Evolutionary conservation across 257 asterid species (phyloP).

Genomic region (Cruciata laevipes): DNA sequence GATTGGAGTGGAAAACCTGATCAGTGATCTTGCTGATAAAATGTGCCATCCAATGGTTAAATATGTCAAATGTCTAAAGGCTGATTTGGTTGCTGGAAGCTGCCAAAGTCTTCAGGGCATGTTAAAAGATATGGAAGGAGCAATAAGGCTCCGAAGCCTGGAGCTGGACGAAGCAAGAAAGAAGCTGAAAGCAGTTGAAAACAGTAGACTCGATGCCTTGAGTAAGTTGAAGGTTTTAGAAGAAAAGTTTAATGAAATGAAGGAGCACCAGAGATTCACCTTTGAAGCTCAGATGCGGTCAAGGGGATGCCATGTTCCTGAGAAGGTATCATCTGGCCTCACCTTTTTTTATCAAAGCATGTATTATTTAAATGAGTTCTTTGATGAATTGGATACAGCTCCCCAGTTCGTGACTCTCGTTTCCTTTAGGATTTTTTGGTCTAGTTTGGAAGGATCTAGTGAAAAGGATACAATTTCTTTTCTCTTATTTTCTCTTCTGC

Average conservation of each 20-base stretch:
- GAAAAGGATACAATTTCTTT: not conserved
- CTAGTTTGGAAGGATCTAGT: not conserved
- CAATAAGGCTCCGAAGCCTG: constrained; percentile 36
- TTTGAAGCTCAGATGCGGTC: constrained; percentile 21
- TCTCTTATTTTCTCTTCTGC: not conserved
- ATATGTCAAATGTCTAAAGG: constrained; percentile 50
- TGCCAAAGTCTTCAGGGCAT: constrained; percentile 41
- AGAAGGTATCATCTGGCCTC: constrained; percentile 33
- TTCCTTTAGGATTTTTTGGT: not conserved
- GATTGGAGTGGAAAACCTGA: constrained; percentile 54
- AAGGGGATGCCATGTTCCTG: constrained; percentile 20
- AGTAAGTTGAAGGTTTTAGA: constrained; percentile 41
- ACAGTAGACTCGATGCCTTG: constrained; percentile 37
- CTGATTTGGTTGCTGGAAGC: constrained; percentile 48
- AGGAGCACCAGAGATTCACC: constrained; percentile 21
- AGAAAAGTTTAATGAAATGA: constrained; percentile 35
- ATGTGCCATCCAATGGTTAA: constrained; percentile 74
- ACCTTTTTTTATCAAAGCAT: not conserved
- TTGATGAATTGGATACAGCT: not conserved
- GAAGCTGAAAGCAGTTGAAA: constrained; percentile 38
- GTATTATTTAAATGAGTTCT: not conserved
- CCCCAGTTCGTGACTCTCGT: not conserved
- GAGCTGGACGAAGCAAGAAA: constrained; percentile 64
- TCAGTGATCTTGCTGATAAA: constrained; percentile 39
- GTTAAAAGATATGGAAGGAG: constrained; percentile 54